Conservation (phyloP, 176 grass and related monocot genomes). For the Triticum monococcum region DNA sequence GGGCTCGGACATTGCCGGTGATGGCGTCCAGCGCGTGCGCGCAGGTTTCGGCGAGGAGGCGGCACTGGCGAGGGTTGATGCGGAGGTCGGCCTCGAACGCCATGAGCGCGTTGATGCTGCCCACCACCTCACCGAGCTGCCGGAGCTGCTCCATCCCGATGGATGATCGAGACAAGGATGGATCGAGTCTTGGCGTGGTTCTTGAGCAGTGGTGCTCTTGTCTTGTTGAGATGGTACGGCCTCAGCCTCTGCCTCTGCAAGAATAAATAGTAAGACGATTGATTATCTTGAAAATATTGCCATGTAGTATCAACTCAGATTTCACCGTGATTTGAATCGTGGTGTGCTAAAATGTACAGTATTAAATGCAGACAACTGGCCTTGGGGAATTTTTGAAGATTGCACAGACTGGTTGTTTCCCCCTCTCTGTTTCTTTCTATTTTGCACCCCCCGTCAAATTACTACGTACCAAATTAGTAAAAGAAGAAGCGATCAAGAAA, state of each 20-base stretch:
- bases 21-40: slow-evolving; percentile 56
- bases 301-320: slow-evolving; percentile 13
- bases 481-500: too few relatives aligned
- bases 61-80: slow-evolving; percentile 81
- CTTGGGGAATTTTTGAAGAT: background rate
- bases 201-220: background rate
- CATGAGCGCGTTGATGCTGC: slow-evolving; percentile 67
- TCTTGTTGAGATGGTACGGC: background rate
- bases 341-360: background rate
- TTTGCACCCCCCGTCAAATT: too few relatives aligned
- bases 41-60: slow-evolving; percentile 70
- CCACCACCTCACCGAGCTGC: slow-evolving; percentile 68
- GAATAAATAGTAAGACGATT: background rate
- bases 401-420: background rate
- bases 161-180: background rate
- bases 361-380: background rate
- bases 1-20: slow-evolving; percentile 45
- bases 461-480: too few relatives aligned
- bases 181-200: background rate
- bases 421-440: too few relatives aligned
- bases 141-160: slow-evolving; percentile 83
- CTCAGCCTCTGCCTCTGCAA: slow-evolving; percentile 19
- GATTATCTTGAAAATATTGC: background rate
- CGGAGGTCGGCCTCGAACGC: slow-evolving; percentile 70
- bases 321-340: background rate